Percentiles rank a stretch among this genome's conserved stretches.
Evolutionary conservation across 2,329 filamentous ascomycete genomes (phyloP).

Genomic region (Biscogniauxia mediterranea): DNA sequence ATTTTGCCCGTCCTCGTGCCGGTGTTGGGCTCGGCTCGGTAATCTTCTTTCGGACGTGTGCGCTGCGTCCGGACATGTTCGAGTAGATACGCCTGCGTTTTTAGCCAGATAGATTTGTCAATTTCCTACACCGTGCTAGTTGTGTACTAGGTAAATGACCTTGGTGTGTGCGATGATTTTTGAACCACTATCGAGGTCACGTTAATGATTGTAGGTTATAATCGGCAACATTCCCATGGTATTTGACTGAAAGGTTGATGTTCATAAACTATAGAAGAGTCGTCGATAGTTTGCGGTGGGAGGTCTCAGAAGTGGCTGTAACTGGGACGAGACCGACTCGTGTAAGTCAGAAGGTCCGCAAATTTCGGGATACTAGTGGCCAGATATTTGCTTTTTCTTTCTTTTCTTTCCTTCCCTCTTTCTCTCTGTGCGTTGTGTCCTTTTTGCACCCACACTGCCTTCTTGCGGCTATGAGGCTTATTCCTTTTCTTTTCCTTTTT

Average conservation of each 20-base stretch:
- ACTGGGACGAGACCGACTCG: conserved; percentile 5
- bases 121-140: background rate
- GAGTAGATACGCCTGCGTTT: background rate
- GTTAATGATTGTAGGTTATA: background rate
- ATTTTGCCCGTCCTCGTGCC: conserved; percentile 35
- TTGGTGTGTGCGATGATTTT: background rate
- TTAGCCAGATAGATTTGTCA: background rate
- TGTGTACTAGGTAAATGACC: background rate
- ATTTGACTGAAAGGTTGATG: conserved; percentile 18
- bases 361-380: background rate
- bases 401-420: background rate
- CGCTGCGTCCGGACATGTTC: conserved; percentile 58
- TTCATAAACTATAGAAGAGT: conserved; percentile 10
- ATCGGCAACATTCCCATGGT: conserved; percentile 1
- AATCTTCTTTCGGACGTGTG: conserved; percentile 58
- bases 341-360: conserved; percentile 7
- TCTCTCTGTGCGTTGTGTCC: background rate
- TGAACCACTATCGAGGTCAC: background rate
- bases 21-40: conserved; percentile 43
- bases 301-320: conserved; percentile 12
- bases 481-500: background rate
- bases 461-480: background rate
- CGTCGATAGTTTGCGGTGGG: conserved; percentile 17
- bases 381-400: background rate
- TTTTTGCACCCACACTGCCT: background rate